Conservation (phyloP, 805 yeast species). For the Candida ovalis region DNA sequence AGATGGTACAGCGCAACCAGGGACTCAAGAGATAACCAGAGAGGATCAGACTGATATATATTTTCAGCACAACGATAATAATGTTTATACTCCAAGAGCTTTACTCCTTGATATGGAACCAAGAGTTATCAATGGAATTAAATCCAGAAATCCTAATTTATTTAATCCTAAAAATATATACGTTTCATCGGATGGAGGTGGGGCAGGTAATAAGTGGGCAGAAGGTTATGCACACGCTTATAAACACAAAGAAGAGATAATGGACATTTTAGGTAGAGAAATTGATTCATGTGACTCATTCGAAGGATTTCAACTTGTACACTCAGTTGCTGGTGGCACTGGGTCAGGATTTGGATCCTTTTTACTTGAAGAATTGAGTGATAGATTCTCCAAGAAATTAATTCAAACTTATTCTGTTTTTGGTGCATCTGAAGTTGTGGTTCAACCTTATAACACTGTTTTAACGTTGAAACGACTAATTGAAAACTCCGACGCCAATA, state of each 20-base stretch:
- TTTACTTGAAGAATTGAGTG: constrained; percentile 72
- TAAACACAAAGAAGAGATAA: constrained; percentile 62
- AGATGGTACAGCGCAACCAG: constrained; percentile 52
- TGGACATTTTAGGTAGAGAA: constrained; percentile 84
- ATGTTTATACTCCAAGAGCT: constrained; percentile 85
- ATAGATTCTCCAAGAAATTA: constrained; percentile 77
- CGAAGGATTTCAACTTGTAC: constrained; percentile 87
- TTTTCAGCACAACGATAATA: constrained; percentile 65
- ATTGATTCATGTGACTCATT: constrained; percentile 85
- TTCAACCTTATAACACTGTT: constrained; percentile 92
- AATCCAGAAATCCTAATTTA: constrained; percentile 46
- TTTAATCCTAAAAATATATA: constrained; percentile 83
- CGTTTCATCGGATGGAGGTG: constrained; percentile 75
- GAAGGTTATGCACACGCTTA: constrained; percentile 80
- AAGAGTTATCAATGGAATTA: constrained; percentile 67
- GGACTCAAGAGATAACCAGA: constrained; percentile 32
- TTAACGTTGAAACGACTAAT: constrained; percentile 77
- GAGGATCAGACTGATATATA: constrained; percentile 81
- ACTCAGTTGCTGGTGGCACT: constrained; percentile 98
- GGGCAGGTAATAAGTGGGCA: constrained; percentile 97
- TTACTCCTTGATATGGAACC: constrained; percentile 87
- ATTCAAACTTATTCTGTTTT: constrained; percentile 84
- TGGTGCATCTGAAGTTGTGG: constrained; percentile 93
- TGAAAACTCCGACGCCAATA: constrained; percentile 78
- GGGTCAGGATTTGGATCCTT: constrained; percentile 94